Evolutionary conservation across 208 protist species (phyloP), one percentile per base, ranked within the genome.

Genomic region (Acanthamoeba royreba): DNA sequence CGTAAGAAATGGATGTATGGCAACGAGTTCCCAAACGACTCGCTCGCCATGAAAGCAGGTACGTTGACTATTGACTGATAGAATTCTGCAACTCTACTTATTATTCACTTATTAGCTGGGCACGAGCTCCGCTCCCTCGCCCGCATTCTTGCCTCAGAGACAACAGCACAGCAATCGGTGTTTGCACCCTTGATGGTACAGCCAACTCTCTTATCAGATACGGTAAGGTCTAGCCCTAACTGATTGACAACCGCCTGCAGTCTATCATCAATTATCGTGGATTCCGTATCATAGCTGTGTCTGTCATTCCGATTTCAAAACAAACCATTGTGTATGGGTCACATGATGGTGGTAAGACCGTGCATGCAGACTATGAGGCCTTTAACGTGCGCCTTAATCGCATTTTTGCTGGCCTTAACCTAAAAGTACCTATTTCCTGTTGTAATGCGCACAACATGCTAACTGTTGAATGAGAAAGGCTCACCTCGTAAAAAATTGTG

Each of bases 1-100:
- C 42, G 28, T 1, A 79, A 52, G n/a, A 53, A 79, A 35, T 92
- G 87, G 87, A 92, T 92, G 87, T 92, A 92, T n/a, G 87, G 87
- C 31, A 28, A 81, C 52, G 28, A 43, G 35, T 33, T 81, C 47
- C 87, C 87, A 7, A 92, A 92, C 63, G 87, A 92, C n/a, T 53
- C 87, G 0, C 35, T 81, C 22, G 87, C 87, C 0, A 92, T 92
- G 87, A 92, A 92, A 35, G 87, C 87, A 19, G 87, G 87, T 92
- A 79, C 61, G 55, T 74, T 7, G n/a, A n/a, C n/a, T n/a, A n/a
- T n/a, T n/a, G n/a, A n/a, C n/a, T n/a, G n/a, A n/a, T n/a, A n/a
- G n/a, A n/a, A n/a, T n/a, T n/a, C n/a, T n/a, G n/a, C n/a, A n/a
- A n/a, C n/a, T n/a, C n/a, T n/a, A n/a, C n/a, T n/a, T n/a, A n/a